Conservation (phyloP, 345 rosid genomes). For the Populus pruinosa region DNA sequence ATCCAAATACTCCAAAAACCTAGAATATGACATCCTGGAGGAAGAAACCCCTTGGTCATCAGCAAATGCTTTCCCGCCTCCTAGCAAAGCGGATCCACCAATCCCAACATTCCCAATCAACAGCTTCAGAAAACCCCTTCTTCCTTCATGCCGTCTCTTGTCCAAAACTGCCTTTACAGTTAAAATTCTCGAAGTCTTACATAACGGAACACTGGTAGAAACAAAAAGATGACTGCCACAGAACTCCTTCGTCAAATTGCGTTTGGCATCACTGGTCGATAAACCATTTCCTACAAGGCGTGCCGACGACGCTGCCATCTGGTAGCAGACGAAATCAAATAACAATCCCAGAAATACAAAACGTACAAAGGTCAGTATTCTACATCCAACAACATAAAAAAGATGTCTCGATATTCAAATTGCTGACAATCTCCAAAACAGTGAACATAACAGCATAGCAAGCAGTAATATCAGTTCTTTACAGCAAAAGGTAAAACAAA, state of each 20-base stretch:
- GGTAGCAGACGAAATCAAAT: background rate
- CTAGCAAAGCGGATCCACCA: slow-evolving; percentile 53
- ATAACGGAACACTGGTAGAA: slow-evolving; percentile 30
- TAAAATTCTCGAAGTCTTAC: slow-evolving; percentile 37
- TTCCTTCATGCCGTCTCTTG: slow-evolving; percentile 44
- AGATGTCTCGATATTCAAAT: background rate
- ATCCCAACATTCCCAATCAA: slow-evolving; percentile 66
- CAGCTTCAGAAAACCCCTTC: slow-evolving; percentile 70
- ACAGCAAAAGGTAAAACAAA: no score
- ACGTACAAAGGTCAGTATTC: background rate
- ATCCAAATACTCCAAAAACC: slow-evolving; percentile 92
- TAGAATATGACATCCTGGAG: slow-evolving; percentile 95
- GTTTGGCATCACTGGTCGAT: slow-evolving; percentile 36
- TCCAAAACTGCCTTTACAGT: slow-evolving; percentile 53
- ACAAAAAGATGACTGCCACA: slow-evolving; percentile 35
- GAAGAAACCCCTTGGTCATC: slow-evolving; percentile 94
- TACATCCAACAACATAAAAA: background rate
- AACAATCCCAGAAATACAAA: background rate
- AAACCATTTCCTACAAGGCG: slow-evolving; percentile 68
- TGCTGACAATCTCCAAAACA: no score
- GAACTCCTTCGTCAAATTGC: slow-evolving; percentile 34
- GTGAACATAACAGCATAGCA: no score
- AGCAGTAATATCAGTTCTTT: no score
- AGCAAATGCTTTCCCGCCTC: slow-evolving; percentile 69
- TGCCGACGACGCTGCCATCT: slow-evolving; percentile 79